A percentile compares a stretch with the other conserved stretches of the same genome.
phyloP scores from a whole-genome alignment of 257 asterid species.

The Gentiana straminea region DNA sequence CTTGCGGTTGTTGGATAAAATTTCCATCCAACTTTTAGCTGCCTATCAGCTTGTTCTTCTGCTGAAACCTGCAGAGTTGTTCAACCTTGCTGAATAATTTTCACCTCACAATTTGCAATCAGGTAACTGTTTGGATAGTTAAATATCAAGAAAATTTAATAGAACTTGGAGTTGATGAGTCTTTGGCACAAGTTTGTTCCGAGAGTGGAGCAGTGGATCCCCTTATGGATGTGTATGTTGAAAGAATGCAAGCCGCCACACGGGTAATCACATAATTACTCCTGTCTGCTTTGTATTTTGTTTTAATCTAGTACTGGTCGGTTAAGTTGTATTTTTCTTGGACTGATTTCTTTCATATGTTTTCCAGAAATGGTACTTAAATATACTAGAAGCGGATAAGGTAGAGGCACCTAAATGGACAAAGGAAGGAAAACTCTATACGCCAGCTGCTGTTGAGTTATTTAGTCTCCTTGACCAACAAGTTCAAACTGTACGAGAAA shows the following conservation, averaged over 20 bases:
- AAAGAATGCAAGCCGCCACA: constrained; percentile 98
- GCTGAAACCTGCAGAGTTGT: no score
- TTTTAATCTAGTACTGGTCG: constrained; percentile 5
- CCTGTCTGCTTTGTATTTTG: constrained; percentile 12
- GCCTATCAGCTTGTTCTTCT: no score
- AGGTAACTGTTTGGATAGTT: constrained; percentile 99
- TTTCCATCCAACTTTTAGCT: no score
- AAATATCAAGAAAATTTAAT: constrained; percentile 91
- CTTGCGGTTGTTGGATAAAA: no score
- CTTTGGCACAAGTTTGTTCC: constrained; percentile 97
- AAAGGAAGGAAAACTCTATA: constrained; percentile 93
- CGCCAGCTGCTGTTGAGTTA: constrained; percentile 98
- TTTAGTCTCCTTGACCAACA: constrained; percentile 97
- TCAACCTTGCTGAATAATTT: no score
- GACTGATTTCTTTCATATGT: constrained; percentile 3
- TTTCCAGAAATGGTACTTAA: constrained; percentile 92
- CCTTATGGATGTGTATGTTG: constrained; percentile 96
- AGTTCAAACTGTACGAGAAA: constrained; percentile 90
- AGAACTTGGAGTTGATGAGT: constrained; percentile 93
- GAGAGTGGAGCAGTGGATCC: constrained; percentile 99
- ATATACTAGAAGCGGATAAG: constrained; percentile 95
- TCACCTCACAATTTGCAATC: constrained; percentile 4
- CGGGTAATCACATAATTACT: constrained; percentile 38
- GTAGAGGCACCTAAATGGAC: constrained; percentile 94
- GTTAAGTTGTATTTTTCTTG: constrained; percentile 18